Evolutionary conservation across 2,329 filamentous ascomycete genomes (phyloP).

Genomic region (Lecanosticta acicola): DNA sequence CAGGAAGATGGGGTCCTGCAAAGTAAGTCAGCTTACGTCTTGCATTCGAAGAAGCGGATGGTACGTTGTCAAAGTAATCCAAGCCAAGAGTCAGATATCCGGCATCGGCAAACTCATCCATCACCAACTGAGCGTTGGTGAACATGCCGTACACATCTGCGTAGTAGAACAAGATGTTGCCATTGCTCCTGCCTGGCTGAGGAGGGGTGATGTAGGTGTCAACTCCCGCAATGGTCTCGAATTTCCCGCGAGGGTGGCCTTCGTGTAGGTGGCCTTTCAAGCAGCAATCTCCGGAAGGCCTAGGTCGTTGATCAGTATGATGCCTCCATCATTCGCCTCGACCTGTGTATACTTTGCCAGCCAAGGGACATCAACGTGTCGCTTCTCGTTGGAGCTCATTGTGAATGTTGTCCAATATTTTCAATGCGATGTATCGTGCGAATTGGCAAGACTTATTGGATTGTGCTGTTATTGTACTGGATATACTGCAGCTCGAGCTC

Average conservation of each 20-base stretch:
- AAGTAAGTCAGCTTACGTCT: neutral
- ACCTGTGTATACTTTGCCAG: conserved; percentile 10
- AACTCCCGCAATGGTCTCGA: conserved; percentile 16
- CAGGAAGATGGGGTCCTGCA: conserved; percentile 18
- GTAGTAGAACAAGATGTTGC: conserved; percentile 21
- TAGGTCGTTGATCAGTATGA: neutral
- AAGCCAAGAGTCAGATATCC: conserved; percentile 18
- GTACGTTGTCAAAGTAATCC: conserved; percentile 22
- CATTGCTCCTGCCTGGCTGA: conserved; percentile 13
- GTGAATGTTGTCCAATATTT: neutral
- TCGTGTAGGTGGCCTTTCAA: conserved; percentile 20
- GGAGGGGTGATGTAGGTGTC: conserved; percentile 21
- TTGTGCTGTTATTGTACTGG: no score
- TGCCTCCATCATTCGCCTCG: neutral
- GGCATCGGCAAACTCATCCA: conserved; percentile 20
- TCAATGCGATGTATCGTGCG: no score
- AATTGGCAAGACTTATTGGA: no score
- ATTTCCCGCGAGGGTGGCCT: conserved; percentile 16
- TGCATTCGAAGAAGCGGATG: no score
- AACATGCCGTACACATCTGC: conserved; percentile 23
- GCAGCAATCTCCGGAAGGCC: conserved; percentile 20
- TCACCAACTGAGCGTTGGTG: conserved; percentile 20
- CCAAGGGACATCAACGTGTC: conserved; percentile 15
- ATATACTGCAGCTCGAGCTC: conserved; percentile 2
- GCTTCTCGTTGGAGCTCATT: conserved; percentile 2